Base-by-base conservation (phyloP, 2,329 filamentous ascomycete genomes). In the Alternaria novae-zelandiae region DNA sequence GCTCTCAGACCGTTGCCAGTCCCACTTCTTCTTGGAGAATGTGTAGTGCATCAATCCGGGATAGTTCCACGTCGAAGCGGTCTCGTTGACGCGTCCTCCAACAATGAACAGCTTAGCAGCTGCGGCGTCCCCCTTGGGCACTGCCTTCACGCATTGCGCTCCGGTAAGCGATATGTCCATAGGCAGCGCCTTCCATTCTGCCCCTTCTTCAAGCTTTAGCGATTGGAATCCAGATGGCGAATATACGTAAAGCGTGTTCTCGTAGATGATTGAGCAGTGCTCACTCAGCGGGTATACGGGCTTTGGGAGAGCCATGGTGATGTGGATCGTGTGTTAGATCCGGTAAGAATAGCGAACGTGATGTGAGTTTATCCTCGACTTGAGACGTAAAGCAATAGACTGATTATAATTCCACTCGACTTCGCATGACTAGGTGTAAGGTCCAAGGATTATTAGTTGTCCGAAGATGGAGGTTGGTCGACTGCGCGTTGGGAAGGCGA, bases 161-260 rank as follows among this genome's bases (percentile, higher is more conserved):
- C 91, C 92, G 2, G 87, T 89, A 21, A 97, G 91, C 17, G 89
- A 83, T 64, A 90, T 86, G 53, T 92, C 93, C 77, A 86, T 86
- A 1, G 85, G 74, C 69, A 96, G 79, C 69, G 84, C 77, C 67
- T 86, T 83, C 95, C 95, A 97, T 81, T 88, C 81, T 53, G 89
- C 91, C 54, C 91, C 91, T 68, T 89, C 80, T 66, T 87, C 81
- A 67, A 98, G 82, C 12, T 85, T 80, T 68, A 98, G 81, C 9
- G 91, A 91, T 77, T 94, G 88, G 72, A 98, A 94, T 26, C 89
- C 91, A 50, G 87, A 82, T 9, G 88, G 82, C 6, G 93, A 92
- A 79, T 93, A 97, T 49, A 91, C 89, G 82, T 96, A 98, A 57
- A 98, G 88, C 12, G 89, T 93, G 79, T 94, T 90, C 76, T 94